Conservation (phyloP, 2,329 filamentous ascomycete genomes). For the Beauveria brongniartii region DNA sequence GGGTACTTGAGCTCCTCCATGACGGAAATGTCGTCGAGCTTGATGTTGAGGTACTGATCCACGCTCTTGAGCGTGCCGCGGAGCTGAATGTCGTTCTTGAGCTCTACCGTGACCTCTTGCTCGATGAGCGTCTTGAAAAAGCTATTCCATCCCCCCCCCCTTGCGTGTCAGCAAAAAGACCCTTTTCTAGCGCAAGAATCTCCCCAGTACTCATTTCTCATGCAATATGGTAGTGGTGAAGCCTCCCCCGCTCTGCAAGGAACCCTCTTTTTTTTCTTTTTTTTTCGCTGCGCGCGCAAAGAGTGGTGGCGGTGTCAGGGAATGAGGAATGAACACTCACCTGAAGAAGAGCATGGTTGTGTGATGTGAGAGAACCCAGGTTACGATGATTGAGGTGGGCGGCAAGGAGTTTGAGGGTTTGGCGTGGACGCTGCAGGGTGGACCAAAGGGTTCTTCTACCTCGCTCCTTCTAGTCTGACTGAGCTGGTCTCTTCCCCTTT, state of each 20-base stretch:
- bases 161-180: not conserved
- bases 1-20: slow-evolving; percentile 92
- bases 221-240: not conserved
- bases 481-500: too few species aligned
- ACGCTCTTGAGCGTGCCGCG: slow-evolving; percentile 93
- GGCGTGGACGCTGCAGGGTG: not conserved
- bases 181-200: not conserved
- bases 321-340: slow-evolving; percentile 18
- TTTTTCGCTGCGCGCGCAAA: too few species aligned
- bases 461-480: too few species aligned
- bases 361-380: slow-evolving; percentile 2
- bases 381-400: not conserved
- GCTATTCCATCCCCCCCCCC: slow-evolving; percentile 34
- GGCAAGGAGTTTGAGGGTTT: not conserved
- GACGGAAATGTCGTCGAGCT: slow-evolving; percentile 90
- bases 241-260: too few species aligned
- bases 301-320: not conserved
- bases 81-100: slow-evolving; percentile 99
- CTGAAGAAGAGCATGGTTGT: slow-evolving; percentile 38
- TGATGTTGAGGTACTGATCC: slow-evolving; percentile 98
- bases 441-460: too few species aligned
- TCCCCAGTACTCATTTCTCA: not conserved
- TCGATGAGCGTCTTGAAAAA: slow-evolving; percentile 99
- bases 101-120: slow-evolving; percentile 93
- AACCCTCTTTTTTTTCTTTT: too few species aligned